Conservation (phyloP, 345 rosid genomes). For the Hibiscus mutabilis region DNA sequence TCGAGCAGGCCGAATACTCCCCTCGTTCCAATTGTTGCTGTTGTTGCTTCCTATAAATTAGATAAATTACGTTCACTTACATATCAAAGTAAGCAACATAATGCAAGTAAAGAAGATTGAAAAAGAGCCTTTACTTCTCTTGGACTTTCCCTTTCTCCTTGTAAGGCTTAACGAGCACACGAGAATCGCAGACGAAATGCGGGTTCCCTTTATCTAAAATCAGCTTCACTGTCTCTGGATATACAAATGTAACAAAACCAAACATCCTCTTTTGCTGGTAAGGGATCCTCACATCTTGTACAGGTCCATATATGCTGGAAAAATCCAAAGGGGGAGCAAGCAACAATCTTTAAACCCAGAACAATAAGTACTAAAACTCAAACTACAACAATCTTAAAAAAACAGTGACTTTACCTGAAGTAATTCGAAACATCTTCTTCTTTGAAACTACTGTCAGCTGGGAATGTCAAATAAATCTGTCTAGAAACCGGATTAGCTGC, state of each 20-base stretch:
- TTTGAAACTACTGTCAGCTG: conserved; percentile 69
- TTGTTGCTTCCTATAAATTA: conserved; percentile 39
- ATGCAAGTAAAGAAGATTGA: neutral
- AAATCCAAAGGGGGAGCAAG: neutral
- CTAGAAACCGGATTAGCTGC: conserved; percentile 50
- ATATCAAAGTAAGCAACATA: neutral
- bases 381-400: neutral
- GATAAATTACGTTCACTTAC: conserved; percentile 1
- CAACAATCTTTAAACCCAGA: neutral
- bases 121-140: conserved; percentile 33
- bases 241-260: conserved; percentile 64
- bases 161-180: conserved; percentile 73
- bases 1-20: conserved; percentile 43
- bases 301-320: conserved; percentile 55
- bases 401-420: conserved; percentile 38
- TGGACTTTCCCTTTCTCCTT: conserved; percentile 69
- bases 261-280: conserved; percentile 80
- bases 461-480: conserved; percentile 81
- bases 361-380: conserved; percentile 1
- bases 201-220: conserved; percentile 71
- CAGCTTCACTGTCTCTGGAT: conserved; percentile 69
- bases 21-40: conserved; percentile 44
- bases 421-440: conserved; percentile 84
- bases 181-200: conserved; percentile 65
- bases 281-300: conserved; percentile 76